phyloP scores from a whole-genome alignment of 2,329 filamentous ascomycete species.

The Thermochaetoides dissita region DNA sequence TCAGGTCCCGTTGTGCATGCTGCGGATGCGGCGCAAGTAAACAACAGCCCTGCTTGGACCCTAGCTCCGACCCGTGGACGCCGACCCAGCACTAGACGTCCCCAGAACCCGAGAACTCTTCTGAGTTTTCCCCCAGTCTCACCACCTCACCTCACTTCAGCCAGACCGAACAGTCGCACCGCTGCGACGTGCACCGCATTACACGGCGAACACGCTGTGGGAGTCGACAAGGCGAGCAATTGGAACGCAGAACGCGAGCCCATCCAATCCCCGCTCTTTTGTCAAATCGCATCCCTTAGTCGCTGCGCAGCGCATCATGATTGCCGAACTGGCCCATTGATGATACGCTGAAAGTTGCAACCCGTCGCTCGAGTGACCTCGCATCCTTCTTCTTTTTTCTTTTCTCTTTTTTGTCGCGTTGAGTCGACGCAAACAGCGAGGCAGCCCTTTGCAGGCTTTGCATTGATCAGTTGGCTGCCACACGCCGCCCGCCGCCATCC shows the following conservation, averaged over 20 bases:
- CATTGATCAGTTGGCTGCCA: too few relatives aligned
- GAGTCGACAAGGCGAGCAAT: not conserved
- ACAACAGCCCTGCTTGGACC: conserved; percentile 6
- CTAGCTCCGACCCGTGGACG: not conserved
- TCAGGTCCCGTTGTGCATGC: too few relatives aligned
- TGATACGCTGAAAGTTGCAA: not conserved
- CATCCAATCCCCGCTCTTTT: too few relatives aligned
- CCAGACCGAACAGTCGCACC: not conserved
- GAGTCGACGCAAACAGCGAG: too few relatives aligned
- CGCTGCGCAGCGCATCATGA: conserved; percentile 27
- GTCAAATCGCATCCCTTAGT: conserved; percentile 12
- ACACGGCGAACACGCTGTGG: too few relatives aligned
- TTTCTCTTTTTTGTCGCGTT: too few relatives aligned
- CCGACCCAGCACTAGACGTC: conserved; percentile 1
- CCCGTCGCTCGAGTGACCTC: conserved; percentile 1
- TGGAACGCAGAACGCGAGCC: not conserved
- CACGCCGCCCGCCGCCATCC: too few relatives aligned
- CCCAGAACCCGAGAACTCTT: not conserved
- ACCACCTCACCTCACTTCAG: not conserved
- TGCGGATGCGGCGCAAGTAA: conserved; percentile 13
- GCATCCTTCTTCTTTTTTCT: conserved; percentile 1
- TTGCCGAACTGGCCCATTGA: conserved; percentile 21
- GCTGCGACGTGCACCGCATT: too few relatives aligned
- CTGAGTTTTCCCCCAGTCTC: conserved; percentile 1
- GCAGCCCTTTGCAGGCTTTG: too few relatives aligned